A percentile compares a stretch with the other conserved stretches of the same genome.
Conservation (phyloP, 495 filamentous ascomycete genomes). For the Trichoderma asperelloides region DNA sequence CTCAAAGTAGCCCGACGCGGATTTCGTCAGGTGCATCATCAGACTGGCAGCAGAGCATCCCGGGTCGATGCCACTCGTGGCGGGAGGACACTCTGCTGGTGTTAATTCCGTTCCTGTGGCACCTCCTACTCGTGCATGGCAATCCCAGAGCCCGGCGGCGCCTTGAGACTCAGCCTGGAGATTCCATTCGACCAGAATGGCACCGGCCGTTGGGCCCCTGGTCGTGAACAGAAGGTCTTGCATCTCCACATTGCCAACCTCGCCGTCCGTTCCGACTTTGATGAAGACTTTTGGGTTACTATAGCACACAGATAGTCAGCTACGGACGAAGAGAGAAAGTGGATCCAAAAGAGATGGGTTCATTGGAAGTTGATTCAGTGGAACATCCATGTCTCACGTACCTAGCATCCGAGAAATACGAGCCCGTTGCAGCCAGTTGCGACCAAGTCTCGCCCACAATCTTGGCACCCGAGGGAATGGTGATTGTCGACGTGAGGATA, state of each 20-base stretch:
- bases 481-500: conserved; percentile 57
- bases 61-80: conserved; percentile 16
- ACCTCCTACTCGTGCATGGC: conserved; percentile 61
- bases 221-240: conserved; percentile 73
- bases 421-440: conserved; percentile 69
- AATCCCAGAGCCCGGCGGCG: conserved; percentile 74
- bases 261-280: conserved; percentile 65
- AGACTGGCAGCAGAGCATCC: conserved; percentile 48
- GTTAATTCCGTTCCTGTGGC: conserved; percentile 56
- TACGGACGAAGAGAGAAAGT: too few species aligned
- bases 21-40: conserved; percentile 50
- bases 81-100: conserved; percentile 45
- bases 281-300: conserved; percentile 60
- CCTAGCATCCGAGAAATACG: conserved; percentile 58
- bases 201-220: conserved; percentile 55
- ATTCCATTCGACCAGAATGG: conserved; percentile 69
- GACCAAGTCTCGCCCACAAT: conserved; percentile 86
- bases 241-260: conserved; percentile 68
- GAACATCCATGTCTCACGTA: too few species aligned
- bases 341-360: too few species aligned
- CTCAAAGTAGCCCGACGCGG: conserved; percentile 45
- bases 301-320: too few species aligned
- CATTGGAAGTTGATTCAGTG: too few species aligned
- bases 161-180: conserved; percentile 53
- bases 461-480: conserved; percentile 48